phyloP scores from a whole-genome alignment of 2,329 filamentous ascomycete species.

The Nemania sp. region DNA sequence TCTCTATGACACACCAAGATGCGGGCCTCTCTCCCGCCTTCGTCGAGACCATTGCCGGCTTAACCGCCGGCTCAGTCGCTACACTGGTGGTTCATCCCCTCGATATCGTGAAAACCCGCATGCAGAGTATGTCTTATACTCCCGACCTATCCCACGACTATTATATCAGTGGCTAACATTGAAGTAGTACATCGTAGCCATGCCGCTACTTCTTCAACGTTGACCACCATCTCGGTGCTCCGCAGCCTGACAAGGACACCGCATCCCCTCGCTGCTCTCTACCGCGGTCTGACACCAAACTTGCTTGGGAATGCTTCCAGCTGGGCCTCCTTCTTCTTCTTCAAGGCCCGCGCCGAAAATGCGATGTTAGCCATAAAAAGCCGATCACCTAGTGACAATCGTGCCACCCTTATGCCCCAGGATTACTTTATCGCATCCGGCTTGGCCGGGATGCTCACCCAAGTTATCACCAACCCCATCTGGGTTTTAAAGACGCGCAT shows the following conservation, averaged over 20 bases:
- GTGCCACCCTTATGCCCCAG: constrained; percentile 62
- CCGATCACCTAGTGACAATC: constrained; percentile 20
- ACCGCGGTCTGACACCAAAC: constrained; percentile 91
- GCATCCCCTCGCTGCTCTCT: constrained; percentile 76
- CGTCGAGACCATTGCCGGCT: constrained; percentile 89
- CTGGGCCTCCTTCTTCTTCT: constrained; percentile 94
- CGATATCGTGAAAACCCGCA: constrained; percentile 94
- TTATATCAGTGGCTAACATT: constrained; percentile 34
- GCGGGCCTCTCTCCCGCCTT: constrained; percentile 78
- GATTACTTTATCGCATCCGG: constrained; percentile 87
- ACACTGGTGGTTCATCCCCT: constrained; percentile 92
- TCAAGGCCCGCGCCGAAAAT: constrained; percentile 69
- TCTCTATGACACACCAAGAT: constrained; percentile 64
- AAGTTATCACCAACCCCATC: constrained; percentile 89
- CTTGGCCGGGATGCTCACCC: constrained; percentile 77
- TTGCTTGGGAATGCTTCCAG: constrained; percentile 88
- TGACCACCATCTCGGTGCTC: constrained; percentile 65
- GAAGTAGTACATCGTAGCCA: constrained; percentile 62
- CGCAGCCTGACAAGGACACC: constrained; percentile 63
- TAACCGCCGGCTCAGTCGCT: constrained; percentile 87
- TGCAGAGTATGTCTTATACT: constrained; percentile 82
- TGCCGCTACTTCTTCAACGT: constrained; percentile 53
- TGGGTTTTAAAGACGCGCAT: constrained; percentile 99
- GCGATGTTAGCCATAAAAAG: constrained; percentile 55
- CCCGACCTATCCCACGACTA: too few species aligned